phyloP scores from a whole-genome alignment of 164 flowering plant genomes.

The Buxus sempervirens region DNA sequence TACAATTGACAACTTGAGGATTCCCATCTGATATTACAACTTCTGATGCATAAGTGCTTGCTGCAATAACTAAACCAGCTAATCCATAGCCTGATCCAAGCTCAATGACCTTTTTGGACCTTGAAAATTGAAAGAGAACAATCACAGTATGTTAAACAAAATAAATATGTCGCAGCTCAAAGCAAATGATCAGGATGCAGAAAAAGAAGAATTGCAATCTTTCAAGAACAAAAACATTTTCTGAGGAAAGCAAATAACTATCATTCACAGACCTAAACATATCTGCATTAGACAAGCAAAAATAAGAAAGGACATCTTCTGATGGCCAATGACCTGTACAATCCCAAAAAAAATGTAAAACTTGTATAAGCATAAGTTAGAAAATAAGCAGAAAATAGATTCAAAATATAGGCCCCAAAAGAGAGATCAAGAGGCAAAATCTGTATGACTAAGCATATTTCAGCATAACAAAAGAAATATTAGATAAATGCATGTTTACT shows the following conservation, averaged over 20 bases:
- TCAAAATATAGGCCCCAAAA: neutral
- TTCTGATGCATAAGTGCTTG: constrained; percentile 65
- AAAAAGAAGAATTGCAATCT: neutral
- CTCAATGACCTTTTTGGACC: constrained; percentile 79
- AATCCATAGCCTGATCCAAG: constrained; percentile 98
- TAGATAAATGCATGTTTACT: too few relatives aligned
- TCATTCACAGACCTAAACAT: constrained; percentile 57
- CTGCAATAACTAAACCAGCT: constrained; percentile 86
- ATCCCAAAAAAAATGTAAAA: neutral
- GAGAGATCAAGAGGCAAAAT: too few relatives aligned
- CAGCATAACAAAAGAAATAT: too few relatives aligned
- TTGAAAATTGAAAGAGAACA: constrained; percentile 17
- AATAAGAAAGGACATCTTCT: constrained; percentile 87
- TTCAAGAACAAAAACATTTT: neutral
- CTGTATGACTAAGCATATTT: too few relatives aligned
- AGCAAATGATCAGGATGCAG: neutral
- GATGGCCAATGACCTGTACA: constrained; percentile 91
- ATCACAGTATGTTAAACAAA: neutral
- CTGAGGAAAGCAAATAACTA: neutral
- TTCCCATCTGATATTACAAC: constrained; percentile 92
- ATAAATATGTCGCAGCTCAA: neutral
- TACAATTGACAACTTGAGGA: constrained; percentile 96
- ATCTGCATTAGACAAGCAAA: constrained; percentile 62
- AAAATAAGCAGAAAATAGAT: too few relatives aligned
- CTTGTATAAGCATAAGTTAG: too few relatives aligned